Base-by-base conservation (phyloP, 192 early-diverging fungal genomes). In the Neocallimastix lanati region DNA sequence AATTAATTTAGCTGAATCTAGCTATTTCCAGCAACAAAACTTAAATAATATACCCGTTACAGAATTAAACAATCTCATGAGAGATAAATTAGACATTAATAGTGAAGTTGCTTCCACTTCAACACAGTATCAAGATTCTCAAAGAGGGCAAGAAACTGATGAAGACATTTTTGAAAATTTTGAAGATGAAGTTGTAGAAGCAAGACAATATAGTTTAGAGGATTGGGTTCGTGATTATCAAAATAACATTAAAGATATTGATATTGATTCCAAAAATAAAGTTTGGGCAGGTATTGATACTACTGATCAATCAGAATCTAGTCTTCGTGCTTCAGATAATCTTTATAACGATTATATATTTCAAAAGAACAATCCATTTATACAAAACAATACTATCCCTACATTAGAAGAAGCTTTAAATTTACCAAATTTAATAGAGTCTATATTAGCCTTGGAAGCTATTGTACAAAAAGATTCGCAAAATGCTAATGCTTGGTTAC, bases 371-470 rank as follows among this genome's bases (percentile, higher is more conserved):
- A 96, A 96, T 81, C 93, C 93, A 18, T 96, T 89, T 79, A 78
- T 93, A 29, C 80, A 82, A 15, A 6, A 78, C 80, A 83, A 50
- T 81, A 13, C 35, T 82, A 35, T 88, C 82, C 76, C 80, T 83
- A 27, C 77, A 35, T 16, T 79, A 76, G 33, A 78, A 14, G 35
- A 29, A 27, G 77, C 81, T 89, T 29, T 83, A 87, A 18, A 83
- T 86, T 28, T 89, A 90, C 28, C 82, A 83, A 92, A 92, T 81
- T 86, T 99, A 14, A 87, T 92, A 21, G 98, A 98, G 78, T 88
- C 93, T 2, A 96, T 98, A 76, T 83, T 98, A 80, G 93, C 93
- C 11, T 89, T 98, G 14, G 98, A 99, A 84, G 95, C 95, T 28
- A 88, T 91, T 2, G 90, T 96, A 29, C 92, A 96, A 82, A 85